These are phyloP conservation scores for Fonsecaea nubica DNA, from an alignment of 2,329 filamentous ascomycete species.

Conservation along the genomic window DNA sequence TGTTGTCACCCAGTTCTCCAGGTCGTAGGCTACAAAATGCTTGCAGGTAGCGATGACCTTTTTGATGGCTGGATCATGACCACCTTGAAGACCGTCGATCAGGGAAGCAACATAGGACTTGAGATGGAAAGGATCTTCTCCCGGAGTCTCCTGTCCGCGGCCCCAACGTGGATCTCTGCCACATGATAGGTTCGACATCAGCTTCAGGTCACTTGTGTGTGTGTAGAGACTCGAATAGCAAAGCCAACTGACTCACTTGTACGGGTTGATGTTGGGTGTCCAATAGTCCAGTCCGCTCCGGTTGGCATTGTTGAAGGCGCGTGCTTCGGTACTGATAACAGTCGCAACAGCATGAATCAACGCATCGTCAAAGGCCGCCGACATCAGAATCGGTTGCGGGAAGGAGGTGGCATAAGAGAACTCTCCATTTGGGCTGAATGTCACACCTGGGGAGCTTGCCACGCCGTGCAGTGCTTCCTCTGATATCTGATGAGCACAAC, in stretches of 20 bases:
- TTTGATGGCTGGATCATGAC: constrained; percentile 49
- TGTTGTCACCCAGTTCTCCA: constrained; percentile 56
- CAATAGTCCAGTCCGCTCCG: constrained; percentile 65
- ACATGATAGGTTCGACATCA: not conserved
- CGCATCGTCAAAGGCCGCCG: constrained; percentile 68
- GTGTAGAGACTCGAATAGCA: not conserved
- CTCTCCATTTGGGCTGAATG: constrained; percentile 59
- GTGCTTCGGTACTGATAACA: constrained; percentile 63
- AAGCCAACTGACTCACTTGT: constrained; percentile 42
- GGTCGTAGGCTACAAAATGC: constrained; percentile 65
- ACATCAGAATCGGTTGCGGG: constrained; percentile 67
- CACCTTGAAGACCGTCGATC: constrained; percentile 62
- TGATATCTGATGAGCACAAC: constrained; percentile 21
- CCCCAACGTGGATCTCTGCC: constrained; percentile 67
- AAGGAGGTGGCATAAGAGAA: constrained; percentile 70
- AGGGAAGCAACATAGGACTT: constrained; percentile 60
- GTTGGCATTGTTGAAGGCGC: constrained; percentile 69
- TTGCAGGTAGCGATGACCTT: constrained; percentile 65
- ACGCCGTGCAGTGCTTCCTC: constrained; percentile 65
- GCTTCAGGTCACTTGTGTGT: not conserved
- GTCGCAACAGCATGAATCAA: constrained; percentile 64
- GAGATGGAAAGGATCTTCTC: constrained; percentile 62
- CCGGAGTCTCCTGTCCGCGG: constrained; percentile 66
- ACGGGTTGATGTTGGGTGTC: constrained; percentile 73
- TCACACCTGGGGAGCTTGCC: constrained; percentile 60